Evolutionary conservation across 768 basidiomycete genomes (phyloP).

Genomic region (Tricholoma sp.): DNA sequence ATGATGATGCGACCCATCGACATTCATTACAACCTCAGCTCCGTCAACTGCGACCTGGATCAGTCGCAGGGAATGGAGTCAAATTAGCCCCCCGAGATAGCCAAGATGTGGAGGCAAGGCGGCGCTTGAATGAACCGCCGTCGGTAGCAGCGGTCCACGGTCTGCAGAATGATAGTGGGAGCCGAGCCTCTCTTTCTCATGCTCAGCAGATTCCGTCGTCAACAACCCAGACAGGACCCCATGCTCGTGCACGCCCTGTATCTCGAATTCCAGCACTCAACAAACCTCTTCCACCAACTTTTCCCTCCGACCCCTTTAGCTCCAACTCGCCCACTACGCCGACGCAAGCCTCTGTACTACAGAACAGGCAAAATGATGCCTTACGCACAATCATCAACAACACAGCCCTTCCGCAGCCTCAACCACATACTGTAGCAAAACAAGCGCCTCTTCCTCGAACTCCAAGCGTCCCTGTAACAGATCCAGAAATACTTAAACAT

Average conservation of each 20-base stretch:
- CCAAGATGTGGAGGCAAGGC: background rate
- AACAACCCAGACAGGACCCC: slow-evolving; percentile 1
- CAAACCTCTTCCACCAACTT: slow-evolving; percentile 13
- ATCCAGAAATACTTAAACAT: background rate
- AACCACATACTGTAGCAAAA: background rate
- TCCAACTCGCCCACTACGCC: slow-evolving; percentile 1
- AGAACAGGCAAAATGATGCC: background rate
- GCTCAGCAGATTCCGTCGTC: background rate
- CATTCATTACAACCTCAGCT: background rate
- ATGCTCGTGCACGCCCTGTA: slow-evolving; percentile 4
- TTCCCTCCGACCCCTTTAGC: background rate
- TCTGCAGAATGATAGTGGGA: background rate
- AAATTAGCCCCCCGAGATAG: background rate
- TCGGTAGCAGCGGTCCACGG: background rate
- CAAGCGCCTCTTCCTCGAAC: background rate
- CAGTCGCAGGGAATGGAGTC: background rate
- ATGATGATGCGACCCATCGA: slow-evolving; percentile 1
- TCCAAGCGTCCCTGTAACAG: background rate
- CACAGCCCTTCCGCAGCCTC: slow-evolving; percentile 3
- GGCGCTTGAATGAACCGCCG: background rate
- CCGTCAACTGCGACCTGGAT: background rate
- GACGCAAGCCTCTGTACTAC: slow-evolving; percentile 12
- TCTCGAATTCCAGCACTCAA: slow-evolving; percentile 13
- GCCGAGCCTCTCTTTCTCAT: slow-evolving; percentile 1
- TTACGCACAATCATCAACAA: slow-evolving; percentile 5